phyloP scores from a whole-genome alignment of 352 stramenopile genomes.

The Nothophytophthora sp. region DNA sequence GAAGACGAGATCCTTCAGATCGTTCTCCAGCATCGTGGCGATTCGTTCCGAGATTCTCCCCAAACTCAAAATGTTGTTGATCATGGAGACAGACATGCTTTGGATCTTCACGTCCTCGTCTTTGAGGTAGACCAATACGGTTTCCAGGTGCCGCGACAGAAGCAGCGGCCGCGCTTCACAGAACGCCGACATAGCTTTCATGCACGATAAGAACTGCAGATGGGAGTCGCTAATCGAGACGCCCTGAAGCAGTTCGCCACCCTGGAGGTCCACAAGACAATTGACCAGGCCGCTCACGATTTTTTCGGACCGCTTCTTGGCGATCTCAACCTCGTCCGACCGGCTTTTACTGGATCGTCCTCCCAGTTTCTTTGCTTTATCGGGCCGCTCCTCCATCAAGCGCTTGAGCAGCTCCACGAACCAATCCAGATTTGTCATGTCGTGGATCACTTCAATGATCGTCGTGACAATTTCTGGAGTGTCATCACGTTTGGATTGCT shows the following conservation, averaged over 20 bases:
- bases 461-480: slow-evolving; percentile 55
- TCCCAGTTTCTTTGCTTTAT: slow-evolving; percentile 10
- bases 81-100: slow-evolving; percentile 59
- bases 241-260: slow-evolving; percentile 53
- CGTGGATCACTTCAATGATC: slow-evolving; percentile 80
- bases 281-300: slow-evolving; percentile 74
- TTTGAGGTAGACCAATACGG: slow-evolving; percentile 79
- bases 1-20: slow-evolving; percentile 70
- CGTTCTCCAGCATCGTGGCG: slow-evolving; percentile 43
- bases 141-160: slow-evolving; percentile 59
- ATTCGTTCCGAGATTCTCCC: slow-evolving; percentile 54
- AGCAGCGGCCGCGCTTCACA: slow-evolving; percentile 68
- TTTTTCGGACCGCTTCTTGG: slow-evolving; percentile 51
- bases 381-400: slow-evolving; percentile 39
- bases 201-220: slow-evolving; percentile 70
- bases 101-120: slow-evolving; percentile 58
- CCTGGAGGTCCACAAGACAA: slow-evolving; percentile 71
- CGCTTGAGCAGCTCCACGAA: slow-evolving; percentile 70
- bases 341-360: slow-evolving; percentile 40
- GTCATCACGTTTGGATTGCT: slow-evolving; percentile 64
- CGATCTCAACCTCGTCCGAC: slow-evolving; percentile 47
- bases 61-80: slow-evolving; percentile 58
- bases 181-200: slow-evolving; percentile 79
- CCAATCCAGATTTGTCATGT: slow-evolving; percentile 71
- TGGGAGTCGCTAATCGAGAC: slow-evolving; percentile 57